These are phyloP conservation scores for Candolleomyces eurysporus DNA, from an alignment of 768 basidiomycete species.

Conservation along the genomic window DNA sequence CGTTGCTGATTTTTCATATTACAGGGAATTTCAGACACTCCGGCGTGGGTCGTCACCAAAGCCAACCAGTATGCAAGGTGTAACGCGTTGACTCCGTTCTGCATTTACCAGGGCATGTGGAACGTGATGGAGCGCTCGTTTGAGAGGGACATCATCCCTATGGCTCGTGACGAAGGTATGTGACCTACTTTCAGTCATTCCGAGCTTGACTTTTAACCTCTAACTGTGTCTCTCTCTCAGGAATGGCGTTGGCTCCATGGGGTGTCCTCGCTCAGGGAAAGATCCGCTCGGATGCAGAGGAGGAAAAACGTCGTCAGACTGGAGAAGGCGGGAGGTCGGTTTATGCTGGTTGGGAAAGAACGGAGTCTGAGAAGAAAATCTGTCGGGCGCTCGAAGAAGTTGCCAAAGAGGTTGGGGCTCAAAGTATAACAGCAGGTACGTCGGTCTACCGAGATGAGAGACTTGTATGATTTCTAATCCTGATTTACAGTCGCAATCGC, in stretches of 20 bases:
- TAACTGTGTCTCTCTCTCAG: slow-evolving; percentile 24
- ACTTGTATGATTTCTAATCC: too few relatives aligned
- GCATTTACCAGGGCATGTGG: slow-evolving; percentile 12
- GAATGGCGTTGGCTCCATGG: slow-evolving; percentile 31
- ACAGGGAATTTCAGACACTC: slow-evolving; percentile 16
- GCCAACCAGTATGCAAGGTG: slow-evolving; percentile 13
- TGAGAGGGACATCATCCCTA: slow-evolving; percentile 21
- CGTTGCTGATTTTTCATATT: background rate
- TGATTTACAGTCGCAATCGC: slow-evolving; percentile 40
- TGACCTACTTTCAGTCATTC: slow-evolving; percentile 16
- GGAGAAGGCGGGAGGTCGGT: slow-evolving; percentile 1
- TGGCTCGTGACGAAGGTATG: slow-evolving; percentile 37
- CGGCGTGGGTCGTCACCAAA: slow-evolving; percentile 10
- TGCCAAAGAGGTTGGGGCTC: slow-evolving; percentile 42
- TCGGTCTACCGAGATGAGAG: too few relatives aligned
- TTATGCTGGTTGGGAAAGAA: slow-evolving; percentile 25
- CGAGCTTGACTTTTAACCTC: slow-evolving; percentile 19
- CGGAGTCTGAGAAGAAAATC: slow-evolving; percentile 15
- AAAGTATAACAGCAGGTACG: slow-evolving; percentile 39
- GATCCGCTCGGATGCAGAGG: slow-evolving; percentile 44
- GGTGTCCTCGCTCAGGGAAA: slow-evolving; percentile 35
- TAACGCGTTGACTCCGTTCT: slow-evolving; percentile 11
- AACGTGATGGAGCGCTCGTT: slow-evolving; percentile 10
- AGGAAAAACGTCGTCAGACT: slow-evolving; percentile 4
- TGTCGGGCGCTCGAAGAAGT: slow-evolving; percentile 44